phyloP scores from a whole-genome alignment of 2,329 filamentous ascomycete genomes.

The Sclerotinia spermophila region DNA sequence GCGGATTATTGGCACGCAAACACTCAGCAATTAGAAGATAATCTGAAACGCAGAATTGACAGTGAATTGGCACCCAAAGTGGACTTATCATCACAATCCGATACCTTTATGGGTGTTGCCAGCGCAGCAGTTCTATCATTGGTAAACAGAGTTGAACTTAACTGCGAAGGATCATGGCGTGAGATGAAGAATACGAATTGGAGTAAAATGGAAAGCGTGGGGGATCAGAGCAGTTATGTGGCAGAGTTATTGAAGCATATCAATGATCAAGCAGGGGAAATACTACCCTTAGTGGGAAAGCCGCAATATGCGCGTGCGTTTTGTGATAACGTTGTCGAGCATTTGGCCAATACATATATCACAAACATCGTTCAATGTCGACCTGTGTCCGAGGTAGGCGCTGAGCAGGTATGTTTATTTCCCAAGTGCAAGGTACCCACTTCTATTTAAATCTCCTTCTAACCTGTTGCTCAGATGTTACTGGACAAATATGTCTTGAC shows the following conservation, averaged over 20 bases:
- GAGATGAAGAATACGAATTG: conserved; percentile 97
- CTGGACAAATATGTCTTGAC: conserved; percentile 90
- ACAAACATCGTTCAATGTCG: conserved; percentile 81
- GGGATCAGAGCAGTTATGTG: conserved; percentile 91
- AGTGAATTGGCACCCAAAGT: conserved; percentile 69
- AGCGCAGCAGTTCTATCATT: conserved; percentile 80
- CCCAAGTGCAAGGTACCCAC: background rate
- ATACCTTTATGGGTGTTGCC: conserved; percentile 92
- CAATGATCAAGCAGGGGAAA: conserved; percentile 68
- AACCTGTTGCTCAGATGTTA: conserved; percentile 65
- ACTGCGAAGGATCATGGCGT: conserved; percentile 83
- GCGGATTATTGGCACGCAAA: conserved; percentile 97
- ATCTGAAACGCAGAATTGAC: conserved; percentile 87
- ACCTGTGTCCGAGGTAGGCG: conserved; percentile 88
- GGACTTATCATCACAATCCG: conserved; percentile 87
- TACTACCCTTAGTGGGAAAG: conserved; percentile 76
- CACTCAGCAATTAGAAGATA: conserved; percentile 89
- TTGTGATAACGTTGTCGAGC: conserved; percentile 92
- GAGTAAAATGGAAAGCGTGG: conserved; percentile 88
- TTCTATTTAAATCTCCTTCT: background rate
- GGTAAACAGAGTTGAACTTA: conserved; percentile 77
- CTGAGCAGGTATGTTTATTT: conserved; percentile 67
- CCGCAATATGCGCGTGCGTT: conserved; percentile 93
- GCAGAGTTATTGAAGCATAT: conserved; percentile 72
- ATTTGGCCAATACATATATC: conserved; percentile 75